These are phyloP conservation scores for Solanum raphanifolium DNA, from an alignment of 257 asterid genomes.

Conservation along the genomic window DNA sequence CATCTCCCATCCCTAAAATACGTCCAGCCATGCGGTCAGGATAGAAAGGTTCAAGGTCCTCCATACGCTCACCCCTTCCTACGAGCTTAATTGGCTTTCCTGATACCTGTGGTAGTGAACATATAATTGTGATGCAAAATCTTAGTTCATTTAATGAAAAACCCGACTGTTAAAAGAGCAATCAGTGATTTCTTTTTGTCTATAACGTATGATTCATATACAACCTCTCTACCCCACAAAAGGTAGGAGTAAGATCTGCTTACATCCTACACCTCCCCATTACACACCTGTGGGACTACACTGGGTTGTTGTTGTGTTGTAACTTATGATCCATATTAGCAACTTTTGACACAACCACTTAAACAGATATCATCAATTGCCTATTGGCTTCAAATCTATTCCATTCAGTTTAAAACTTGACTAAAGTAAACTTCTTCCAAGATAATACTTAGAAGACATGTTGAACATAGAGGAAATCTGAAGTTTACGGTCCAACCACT, in stretches of 20 bases:
- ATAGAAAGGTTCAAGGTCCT: constrained; percentile 97
- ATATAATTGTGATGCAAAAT: background rate
- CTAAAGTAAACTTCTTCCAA: background rate
- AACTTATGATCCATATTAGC: background rate
- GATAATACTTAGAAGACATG: background rate
- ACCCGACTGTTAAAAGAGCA: background rate
- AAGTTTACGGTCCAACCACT: background rate
- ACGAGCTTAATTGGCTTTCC: constrained; percentile 99
- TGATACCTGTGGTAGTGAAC: constrained; percentile 52
- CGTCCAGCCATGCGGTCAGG: constrained; percentile 99
- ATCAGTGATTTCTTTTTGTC: background rate
- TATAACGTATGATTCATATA: background rate
- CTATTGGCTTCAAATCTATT: background rate
- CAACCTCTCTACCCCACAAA: background rate
- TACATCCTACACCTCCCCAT: background rate
- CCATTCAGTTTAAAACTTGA: background rate
- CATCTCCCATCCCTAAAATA: constrained; percentile 98
- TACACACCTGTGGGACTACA: background rate
- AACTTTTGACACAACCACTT: background rate
- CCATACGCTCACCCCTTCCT: constrained; percentile 99
- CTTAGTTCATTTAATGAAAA: background rate
- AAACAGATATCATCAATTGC: background rate
- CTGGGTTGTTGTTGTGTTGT: too few species aligned
- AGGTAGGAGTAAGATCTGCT: background rate
- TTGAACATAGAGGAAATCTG: background rate